phyloP scores from a whole-genome alignment of 2,329 filamentous ascomycete genomes.

The Beauveria australis region DNA sequence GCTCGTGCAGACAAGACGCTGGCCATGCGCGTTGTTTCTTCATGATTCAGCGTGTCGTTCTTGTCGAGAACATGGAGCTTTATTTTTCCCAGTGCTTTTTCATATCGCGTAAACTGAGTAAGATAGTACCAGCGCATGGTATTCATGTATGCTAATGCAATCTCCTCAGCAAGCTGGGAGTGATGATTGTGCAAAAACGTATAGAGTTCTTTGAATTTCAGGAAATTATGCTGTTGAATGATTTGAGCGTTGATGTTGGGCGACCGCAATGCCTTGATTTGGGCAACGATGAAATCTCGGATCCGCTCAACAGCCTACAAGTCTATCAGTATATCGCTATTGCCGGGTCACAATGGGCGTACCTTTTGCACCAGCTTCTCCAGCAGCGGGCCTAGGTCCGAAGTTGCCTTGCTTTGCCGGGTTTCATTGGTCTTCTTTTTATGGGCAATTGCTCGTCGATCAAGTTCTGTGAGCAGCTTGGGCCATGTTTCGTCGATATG shows the following conservation, averaged over 20 bases:
- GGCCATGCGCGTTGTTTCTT: constrained; percentile 60
- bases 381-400: constrained; percentile 77
- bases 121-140: constrained; percentile 99
- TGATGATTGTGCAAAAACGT: constrained; percentile 79
- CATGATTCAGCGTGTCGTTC: constrained; percentile 73
- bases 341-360: constrained; percentile 13
- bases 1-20: constrained; percentile 41
- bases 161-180: constrained; percentile 75
- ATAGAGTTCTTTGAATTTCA: constrained; percentile 83
- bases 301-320: constrained; percentile 82
- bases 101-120: constrained; percentile 84
- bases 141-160: constrained; percentile 88
- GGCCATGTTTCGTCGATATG: constrained; percentile 86
- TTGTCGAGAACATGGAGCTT: constrained; percentile 77
- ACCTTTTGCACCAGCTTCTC: constrained; percentile 78
- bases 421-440: constrained; percentile 57
- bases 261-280: constrained; percentile 88
- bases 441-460: constrained; percentile 65
- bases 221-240: constrained; percentile 86
- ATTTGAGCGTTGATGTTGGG: constrained; percentile 96
- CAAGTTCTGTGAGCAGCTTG: constrained; percentile 72
- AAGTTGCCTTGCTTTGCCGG: constrained; percentile 62
- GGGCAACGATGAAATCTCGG: constrained; percentile 85
- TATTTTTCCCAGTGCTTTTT: constrained; percentile 73
- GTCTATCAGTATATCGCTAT: constrained; percentile 11